Base-by-base conservation (phyloP, 306 rosid genomes). In the Delonix regia region DNA sequence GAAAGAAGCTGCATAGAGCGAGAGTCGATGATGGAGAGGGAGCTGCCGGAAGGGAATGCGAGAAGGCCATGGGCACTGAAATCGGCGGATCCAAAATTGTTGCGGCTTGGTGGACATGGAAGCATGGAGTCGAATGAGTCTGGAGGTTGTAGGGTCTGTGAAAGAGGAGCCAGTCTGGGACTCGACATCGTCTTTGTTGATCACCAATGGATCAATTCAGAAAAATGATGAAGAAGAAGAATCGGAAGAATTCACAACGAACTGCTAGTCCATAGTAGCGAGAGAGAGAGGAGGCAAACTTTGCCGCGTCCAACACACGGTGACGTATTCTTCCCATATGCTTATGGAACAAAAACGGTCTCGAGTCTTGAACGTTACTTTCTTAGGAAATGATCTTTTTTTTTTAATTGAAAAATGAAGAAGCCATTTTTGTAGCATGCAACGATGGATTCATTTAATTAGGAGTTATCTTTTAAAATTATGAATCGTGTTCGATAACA, bases 71-170 rank as follows among this genome's bases (percentile, higher is more conserved):
- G 85, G 13, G 92, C 34, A 68, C 91, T 89, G 55, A 93, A 85
- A 85, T 96, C 98, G 56, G 88, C 89, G 78, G 98, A 91, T 90
- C 98, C 97, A 33, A 96, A 86, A 87, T 96, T 96, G 97, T 59
- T 91, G 76, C 98, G 94, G 61, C 81, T 85, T 7, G 98, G 86
- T 33, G 99, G 96, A n/a, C 93, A 96, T 2, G 99, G 99, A 6
- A 96, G 98, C 98, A 90, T 91, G 68, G 84, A 85, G 73, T 91
- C 93, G 94, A 94, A 90, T 34, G 94, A 90, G 60, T 92, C 94
- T 11, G 66, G 85, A 51, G 74, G 64, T 14, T 80, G 44, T 18
- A 72, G 0, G 57, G 30, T 4, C 0, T 60, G 25, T 24, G 78
- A 11, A 5, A 27, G 42, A 19, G 83, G 2, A 9, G 84, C 2